These are phyloP conservation scores for Senna tora DNA, from an alignment of 306 rosid species.

Conservation along the genomic window DNA sequence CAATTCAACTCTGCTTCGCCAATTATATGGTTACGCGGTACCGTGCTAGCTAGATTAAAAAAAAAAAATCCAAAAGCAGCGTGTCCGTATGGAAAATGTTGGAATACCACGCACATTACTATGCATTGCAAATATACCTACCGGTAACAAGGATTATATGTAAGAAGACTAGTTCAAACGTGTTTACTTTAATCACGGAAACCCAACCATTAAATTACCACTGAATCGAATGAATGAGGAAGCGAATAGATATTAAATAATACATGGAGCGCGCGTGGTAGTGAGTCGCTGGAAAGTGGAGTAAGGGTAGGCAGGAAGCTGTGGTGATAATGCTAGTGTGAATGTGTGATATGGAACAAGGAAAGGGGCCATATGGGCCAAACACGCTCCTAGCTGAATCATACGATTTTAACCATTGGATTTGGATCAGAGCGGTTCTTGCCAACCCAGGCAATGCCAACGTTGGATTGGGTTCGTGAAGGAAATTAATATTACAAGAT, in stretches of 20 bases:
- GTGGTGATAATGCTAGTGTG: too few relatives aligned
- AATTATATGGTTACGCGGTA: conserved; percentile 14
- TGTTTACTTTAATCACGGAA: not conserved
- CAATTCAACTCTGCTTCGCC: not conserved
- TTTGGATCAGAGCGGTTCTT: not conserved
- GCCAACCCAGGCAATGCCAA: not conserved
- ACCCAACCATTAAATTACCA: not conserved
- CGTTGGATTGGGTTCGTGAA: not conserved
- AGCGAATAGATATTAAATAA: too few relatives aligned
- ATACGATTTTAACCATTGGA: conserved; percentile 25
- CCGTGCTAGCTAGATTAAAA: conserved; percentile 15
- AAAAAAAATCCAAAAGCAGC: conserved; percentile 37
- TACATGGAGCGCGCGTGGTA: too few relatives aligned
- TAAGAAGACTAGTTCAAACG: conserved; percentile 3
- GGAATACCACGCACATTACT: not conserved
- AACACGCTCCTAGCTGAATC: not conserved
- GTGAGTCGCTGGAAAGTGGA: too few relatives aligned
- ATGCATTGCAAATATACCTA: too few relatives aligned
- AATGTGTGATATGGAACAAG: too few relatives aligned
- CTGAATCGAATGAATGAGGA: too few relatives aligned
- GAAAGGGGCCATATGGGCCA: conserved; percentile 14
- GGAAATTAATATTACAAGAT: not conserved
- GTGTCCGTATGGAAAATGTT: conserved; percentile 35
- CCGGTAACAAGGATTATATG: not conserved
- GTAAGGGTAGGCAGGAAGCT: too few relatives aligned